Base-by-base conservation (phyloP, 2,329 filamentous ascomycete species). In the Torrubiellomyces zombiae region DNA sequence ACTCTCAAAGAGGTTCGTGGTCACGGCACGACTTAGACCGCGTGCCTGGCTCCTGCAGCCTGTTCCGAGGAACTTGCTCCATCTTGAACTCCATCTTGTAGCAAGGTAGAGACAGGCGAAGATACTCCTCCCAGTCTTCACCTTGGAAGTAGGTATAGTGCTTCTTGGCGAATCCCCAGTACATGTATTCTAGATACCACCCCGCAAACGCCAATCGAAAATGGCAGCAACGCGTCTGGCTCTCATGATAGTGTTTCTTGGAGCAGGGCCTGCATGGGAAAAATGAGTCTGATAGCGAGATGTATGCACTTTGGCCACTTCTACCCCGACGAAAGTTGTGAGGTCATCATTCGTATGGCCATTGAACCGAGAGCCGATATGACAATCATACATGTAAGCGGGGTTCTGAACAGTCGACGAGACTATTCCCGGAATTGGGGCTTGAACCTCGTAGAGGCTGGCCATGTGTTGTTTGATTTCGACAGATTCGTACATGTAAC, bases 101-200 rank as follows among this genome's bases (percentile, higher is more conserved):
- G 21, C 29, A 20, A 17, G 35, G 35, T 6, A 44, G 23, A 15
- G 29, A 31, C n/a, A 21, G 13, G 15, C 27, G 27, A 23, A 47
- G 22, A 12, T 32, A 27, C 11, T 39, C 31, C 9, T 32, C 29
- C 38, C 36, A 42, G 14, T 34, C 34, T 10, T 37, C 20, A 4
- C 8, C 16, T 2, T 18, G 22, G 12, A 33, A 29, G 17, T 14
- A 34, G 28, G 34, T 32, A 17, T 38, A 46, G 30, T 44, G 35
- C 21, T 37, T 38, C 34, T 38, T 45, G 5, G 24, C 30, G 16
- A 28, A 34, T 28, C 46, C 43, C 44, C 40, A 48, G 29, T 46
- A 45, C n/a, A n/a, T n/a, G n/a, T n/a, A n/a, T 25, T 47, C 43
- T 2, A 43, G 44, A 29, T 46, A 47, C 40, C 44, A 48, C 27